Evolutionary conservation across 2,329 filamentous ascomycete genomes (phyloP), one percentile per base, ranked within the genome.

Genomic region (Neobulgaria alba): DNA sequence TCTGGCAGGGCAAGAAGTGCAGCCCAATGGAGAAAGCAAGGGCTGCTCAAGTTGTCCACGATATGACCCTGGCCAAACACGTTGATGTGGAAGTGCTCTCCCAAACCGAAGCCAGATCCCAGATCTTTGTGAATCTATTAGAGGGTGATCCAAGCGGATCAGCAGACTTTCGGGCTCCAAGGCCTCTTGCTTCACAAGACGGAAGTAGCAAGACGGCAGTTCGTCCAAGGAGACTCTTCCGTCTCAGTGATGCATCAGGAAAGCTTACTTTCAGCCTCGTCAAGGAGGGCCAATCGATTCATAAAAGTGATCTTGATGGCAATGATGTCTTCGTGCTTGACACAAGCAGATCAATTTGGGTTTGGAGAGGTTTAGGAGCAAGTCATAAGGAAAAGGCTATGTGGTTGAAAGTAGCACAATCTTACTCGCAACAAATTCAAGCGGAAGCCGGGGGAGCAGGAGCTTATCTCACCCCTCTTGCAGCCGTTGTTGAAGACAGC

Each of bases 21-120:
- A 77, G 72, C 34, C 79, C 78, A 0, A 80, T 82, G 75, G 79
- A 84, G 55, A 82, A 80, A 63, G 72, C 73, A 33, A 80, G 78
- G 61, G 76, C 77, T 0, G 79, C 79, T 0, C 76, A 80, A 56
- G 75, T 82, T 2, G 78, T 82, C 3, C 71, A 80, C 52, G 74
- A 79, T 45, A 67, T 78, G 68, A 80, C 72, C 0, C 60, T 75
- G 5, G 76, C 75, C 10, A 82, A 82, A 55, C 72, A 79, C 48
- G 56, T 74, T 33, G 75, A 82, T 39, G 75, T 82, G 18, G 77
- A 83, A 57, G 78, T 84, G 7, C 56, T 83, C 4, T 68, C 76
- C 1, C 77, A 82, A 55, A 61, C 66, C 0, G 79, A 83, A 47
- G 69, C 69, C 16, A 65, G 73, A 12, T 70, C 73, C 1, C 64